Evolutionary conservation across 495 filamentous ascomycete species (phyloP), one percentile per base, ranked within the genome.

Genomic region (Talaromyces stipitatus): DNA sequence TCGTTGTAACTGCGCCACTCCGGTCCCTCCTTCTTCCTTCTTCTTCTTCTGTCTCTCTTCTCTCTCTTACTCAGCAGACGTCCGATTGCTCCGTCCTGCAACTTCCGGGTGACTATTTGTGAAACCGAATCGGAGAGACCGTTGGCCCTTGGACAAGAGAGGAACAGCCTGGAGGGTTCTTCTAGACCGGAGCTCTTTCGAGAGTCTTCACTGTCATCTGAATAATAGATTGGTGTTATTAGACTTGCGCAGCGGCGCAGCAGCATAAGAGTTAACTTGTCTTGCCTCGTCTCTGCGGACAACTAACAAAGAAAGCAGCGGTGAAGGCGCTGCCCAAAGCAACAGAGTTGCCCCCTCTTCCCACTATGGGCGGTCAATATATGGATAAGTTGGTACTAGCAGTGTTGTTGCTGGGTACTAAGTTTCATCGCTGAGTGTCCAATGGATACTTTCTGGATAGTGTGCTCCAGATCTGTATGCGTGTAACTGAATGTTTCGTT

Each of bases 401-500:
- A 41, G 36, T 41, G 36, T 20, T 41, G 36, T 41, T 41, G 36
- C 36, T 41, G 36, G n/a, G 18, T 41, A 41, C 36, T 41, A 41
- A 41, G 36, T 41, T 41, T 41, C 36, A 41, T 41, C 36, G 36
- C 36, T 41, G n/a, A 16, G 9, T 41, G 36, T 41, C 18, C 36
- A 41, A 41, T 41, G 36, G 36, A 41, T 41, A 41, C n/a, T 41
- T 41, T 14, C 6, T 16, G 36, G 36, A 41, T 48, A 48, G 45
- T 48, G 45, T 48, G 45, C 45, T 48, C 45, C 45, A 48, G 45
- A 27, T 48, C 10, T 48, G 45, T 23, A 48, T 26, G 45, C 45
- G 45, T 48, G 45, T 48, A 48, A 48, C 45, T 48, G 45, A 48
- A n/a, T 48, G 45, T 48, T 48, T 48, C 45, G 45, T 20, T 48